Base-by-base conservation (phyloP, 805 yeast genomes). In the Crinitomyces ghanaensis region DNA sequence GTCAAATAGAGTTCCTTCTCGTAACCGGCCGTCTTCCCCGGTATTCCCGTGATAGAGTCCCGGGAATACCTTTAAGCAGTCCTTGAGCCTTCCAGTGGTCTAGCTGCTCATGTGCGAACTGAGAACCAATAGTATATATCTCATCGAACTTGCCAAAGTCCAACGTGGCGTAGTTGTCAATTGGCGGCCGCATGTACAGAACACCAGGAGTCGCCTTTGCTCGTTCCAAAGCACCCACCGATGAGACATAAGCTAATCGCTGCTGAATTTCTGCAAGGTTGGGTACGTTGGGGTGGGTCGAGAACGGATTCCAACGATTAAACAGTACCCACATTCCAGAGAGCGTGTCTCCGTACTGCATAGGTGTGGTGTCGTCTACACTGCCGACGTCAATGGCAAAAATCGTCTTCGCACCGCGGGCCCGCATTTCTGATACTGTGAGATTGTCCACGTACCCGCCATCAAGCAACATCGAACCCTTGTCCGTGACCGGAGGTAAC, bases 371-470 rank as follows among this genome's bases (percentile, higher is more conserved):
- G 47, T 86, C 97, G 52, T 91, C 97, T 3, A 77, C 80, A 1
- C 95, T 80, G 0, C 98, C 98, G 24, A 88, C 98, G 56, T 88
- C 98, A 11, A 85, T 86, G 0, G 98, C 97, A 50, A 91, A 73
- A 12, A 88, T 74, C 25, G 77, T 69, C 36, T 75, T 74, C 2
- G 95, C 95, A 2, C 97, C 97, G 27, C 54, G 45, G 26, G 74
- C 69, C 53, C 79, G 77, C 97, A 88, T 91, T 51, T 88, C 96
- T 43, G 67, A 66, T 2, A 88, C 97, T 0, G 98, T 93, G 36
- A 88, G 62, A 51, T 88, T 88, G 52, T 88, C 97, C 35, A 91
- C 76, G 53, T 91, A 88, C 0, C 98, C 98, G 27, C 98, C 98
- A 56, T 88, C 98, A 27, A 91, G 59, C 19, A 91, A 59, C 97